These are phyloP conservation scores for Entomortierella beljakovae DNA, from an alignment of 192 early-diverging fungal species.

Conservation along the genomic window DNA sequence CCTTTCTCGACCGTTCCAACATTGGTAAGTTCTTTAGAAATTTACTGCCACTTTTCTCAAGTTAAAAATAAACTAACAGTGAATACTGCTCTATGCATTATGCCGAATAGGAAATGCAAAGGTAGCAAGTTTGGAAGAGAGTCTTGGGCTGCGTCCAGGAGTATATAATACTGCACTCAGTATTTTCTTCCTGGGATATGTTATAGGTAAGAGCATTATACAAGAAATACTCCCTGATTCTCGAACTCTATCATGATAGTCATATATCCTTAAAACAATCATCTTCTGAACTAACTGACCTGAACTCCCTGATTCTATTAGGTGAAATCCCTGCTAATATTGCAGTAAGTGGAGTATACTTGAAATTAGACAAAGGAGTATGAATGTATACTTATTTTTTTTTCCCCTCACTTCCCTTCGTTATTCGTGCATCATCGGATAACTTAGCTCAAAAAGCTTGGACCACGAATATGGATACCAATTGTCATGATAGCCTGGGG, in stretches of 20 bases:
- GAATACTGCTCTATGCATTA: background rate
- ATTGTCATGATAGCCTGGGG: constrained; percentile 63
- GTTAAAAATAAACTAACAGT: too few species aligned
- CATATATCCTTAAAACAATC: background rate
- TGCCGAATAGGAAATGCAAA: constrained; percentile 58
- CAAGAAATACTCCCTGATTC: too few species aligned
- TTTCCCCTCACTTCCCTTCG: too few species aligned
- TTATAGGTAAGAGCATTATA: background rate
- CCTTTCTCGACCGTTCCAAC: constrained; percentile 75
- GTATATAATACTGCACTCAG: constrained; percentile 66
- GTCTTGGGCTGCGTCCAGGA: constrained; percentile 46
- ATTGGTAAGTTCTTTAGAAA: constrained; percentile 56
- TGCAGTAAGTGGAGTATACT: constrained; percentile 5
- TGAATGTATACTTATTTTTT: too few species aligned
- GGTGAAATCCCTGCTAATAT: constrained; percentile 14
- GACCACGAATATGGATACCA: constrained; percentile 62
- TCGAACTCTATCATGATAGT: background rate
- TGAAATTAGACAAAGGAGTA: background rate
- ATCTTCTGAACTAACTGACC: background rate
- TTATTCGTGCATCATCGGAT: constrained; percentile 2
- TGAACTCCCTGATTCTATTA: background rate
- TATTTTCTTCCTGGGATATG: constrained; percentile 26
- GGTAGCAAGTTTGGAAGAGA: constrained; percentile 51
- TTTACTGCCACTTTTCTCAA: too few species aligned
- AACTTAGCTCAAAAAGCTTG: constrained; percentile 65